Percentiles rank a stretch among this genome's conserved stretches.
Evolutionary conservation across 164 flowering plant species (phyloP).

Genomic region (Magnolia officinalis): DNA sequence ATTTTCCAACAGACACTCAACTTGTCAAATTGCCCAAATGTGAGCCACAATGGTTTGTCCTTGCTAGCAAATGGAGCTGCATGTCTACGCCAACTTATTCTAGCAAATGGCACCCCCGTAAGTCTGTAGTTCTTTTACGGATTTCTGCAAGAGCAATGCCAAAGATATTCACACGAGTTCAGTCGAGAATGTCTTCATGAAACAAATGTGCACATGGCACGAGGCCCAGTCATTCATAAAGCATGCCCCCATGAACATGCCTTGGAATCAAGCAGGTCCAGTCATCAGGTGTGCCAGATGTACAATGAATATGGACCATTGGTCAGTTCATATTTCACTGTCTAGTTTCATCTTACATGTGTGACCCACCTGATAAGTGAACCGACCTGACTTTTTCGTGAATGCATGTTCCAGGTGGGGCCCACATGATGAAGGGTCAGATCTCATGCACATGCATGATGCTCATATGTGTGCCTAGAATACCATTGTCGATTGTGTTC

Average conservation of each 20-base stretch:
- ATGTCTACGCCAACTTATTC: constrained; percentile 45
- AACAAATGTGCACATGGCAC: background rate
- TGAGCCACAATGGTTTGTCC: constrained; percentile 58
- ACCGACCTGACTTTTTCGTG: background rate
- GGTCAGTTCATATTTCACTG: background rate
- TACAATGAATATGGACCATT: background rate
- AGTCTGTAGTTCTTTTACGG: constrained; percentile 16
- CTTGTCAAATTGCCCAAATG: constrained; percentile 65
- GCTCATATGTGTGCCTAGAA: background rate
- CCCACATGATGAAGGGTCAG: background rate
- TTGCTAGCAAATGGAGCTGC: constrained; percentile 46
- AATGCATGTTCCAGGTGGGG: background rate
- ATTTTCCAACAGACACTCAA: constrained; percentile 55
- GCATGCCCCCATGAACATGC: background rate
- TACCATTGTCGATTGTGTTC: background rate
- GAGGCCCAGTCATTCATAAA: background rate
- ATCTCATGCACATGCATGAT: background rate
- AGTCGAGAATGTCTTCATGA: background rate
- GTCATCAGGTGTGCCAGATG: background rate
- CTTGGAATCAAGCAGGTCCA: background rate
- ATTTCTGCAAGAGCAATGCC: constrained; percentile 2
- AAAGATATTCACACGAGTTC: background rate
- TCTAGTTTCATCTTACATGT: too few species aligned
- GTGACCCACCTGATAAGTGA: background rate
- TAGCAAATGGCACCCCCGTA: constrained; percentile 70